Conservation (phyloP, 2,329 filamentous ascomycete species). For the Pezicula carpinea region DNA sequence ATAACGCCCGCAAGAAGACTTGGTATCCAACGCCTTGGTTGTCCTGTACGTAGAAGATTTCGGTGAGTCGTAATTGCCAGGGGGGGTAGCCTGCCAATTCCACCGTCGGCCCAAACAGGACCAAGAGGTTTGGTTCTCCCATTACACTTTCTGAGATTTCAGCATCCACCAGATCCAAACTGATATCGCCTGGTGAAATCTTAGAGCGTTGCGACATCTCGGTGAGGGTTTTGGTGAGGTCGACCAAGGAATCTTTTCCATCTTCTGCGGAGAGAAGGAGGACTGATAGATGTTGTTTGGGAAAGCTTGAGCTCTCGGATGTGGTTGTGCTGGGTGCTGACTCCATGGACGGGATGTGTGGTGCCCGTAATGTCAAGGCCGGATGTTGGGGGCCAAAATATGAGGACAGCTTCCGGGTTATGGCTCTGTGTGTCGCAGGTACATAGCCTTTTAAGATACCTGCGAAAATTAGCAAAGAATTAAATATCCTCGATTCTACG, state of each 20-base stretch:
- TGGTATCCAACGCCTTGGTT: conserved; percentile 88
- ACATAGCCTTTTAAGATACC: conserved; percentile 87
- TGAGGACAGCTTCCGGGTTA: conserved; percentile 73
- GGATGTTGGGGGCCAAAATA: conserved; percentile 82
- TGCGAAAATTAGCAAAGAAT: conserved; percentile 31
- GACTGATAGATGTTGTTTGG: conserved; percentile 47
- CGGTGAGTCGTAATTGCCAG: conserved; percentile 91
- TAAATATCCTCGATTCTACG: neutral
- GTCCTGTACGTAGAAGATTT: conserved; percentile 79
- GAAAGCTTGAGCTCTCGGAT: conserved; percentile 33
- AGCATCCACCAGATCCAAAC: conserved; percentile 78
- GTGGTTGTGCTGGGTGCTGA: conserved; percentile 40
- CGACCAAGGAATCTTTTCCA: conserved; percentile 88
- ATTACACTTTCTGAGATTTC: conserved; percentile 79
- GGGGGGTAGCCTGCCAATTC: conserved; percentile 89
- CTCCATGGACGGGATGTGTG: conserved; percentile 59
- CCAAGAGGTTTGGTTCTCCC: conserved; percentile 82
- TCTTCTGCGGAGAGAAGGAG: conserved; percentile 84
- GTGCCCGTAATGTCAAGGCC: conserved; percentile 66
- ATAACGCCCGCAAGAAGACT: conserved; percentile 80
- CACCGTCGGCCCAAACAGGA: conserved; percentile 80
- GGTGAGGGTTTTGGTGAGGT: conserved; percentile 87
- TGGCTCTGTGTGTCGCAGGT: conserved; percentile 74
- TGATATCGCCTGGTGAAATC: conserved; percentile 76
- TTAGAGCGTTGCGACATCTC: conserved; percentile 94